phyloP scores from a whole-genome alignment of 169 alveolate genomes.

The Babesia ovis region DNA sequence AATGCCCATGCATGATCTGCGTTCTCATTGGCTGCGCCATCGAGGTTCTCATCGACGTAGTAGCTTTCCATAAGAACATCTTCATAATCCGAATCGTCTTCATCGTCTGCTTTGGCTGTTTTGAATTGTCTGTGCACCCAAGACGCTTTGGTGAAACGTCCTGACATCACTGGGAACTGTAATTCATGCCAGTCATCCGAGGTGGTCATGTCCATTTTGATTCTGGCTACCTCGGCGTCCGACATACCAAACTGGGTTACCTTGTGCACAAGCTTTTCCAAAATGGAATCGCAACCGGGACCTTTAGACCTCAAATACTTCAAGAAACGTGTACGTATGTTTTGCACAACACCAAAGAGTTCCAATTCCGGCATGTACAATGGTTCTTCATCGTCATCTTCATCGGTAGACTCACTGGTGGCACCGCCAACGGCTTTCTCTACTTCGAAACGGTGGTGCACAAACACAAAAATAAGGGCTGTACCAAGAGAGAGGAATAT shows the following conservation, averaged over 20 bases:
- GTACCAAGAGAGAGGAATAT: conserved; percentile 35
- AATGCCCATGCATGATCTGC: conserved; percentile 50
- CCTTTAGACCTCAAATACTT: conserved; percentile 42
- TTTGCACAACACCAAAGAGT: conserved; percentile 55
- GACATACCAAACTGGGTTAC: conserved; percentile 55
- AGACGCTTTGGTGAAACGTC: conserved; percentile 60
- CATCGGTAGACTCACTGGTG: conserved; percentile 18
- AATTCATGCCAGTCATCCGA: conserved; percentile 57
- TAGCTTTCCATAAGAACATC: conserved; percentile 62
- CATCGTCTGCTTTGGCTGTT: neutral
- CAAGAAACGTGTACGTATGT: conserved; percentile 31
- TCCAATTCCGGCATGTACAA: conserved; percentile 65
- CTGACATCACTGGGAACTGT: conserved; percentile 52
- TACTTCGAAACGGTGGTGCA: conserved; percentile 62
- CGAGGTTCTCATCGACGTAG: conserved; percentile 62
- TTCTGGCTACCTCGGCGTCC: conserved; percentile 22
- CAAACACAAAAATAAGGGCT: conserved; percentile 53
- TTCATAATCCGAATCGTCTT: conserved; percentile 43
- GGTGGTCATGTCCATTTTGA: neutral
- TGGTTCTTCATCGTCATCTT: conserved; percentile 47
- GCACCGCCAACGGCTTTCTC: conserved; percentile 29
- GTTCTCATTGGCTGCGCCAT: conserved; percentile 25
- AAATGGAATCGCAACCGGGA: conserved; percentile 17
- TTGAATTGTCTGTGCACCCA: conserved; percentile 42
- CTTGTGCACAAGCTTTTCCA: conserved; percentile 57